phyloP scores from a whole-genome alignment of 2,329 filamentous ascomycete genomes.

The Monosporascus sp. region DNA sequence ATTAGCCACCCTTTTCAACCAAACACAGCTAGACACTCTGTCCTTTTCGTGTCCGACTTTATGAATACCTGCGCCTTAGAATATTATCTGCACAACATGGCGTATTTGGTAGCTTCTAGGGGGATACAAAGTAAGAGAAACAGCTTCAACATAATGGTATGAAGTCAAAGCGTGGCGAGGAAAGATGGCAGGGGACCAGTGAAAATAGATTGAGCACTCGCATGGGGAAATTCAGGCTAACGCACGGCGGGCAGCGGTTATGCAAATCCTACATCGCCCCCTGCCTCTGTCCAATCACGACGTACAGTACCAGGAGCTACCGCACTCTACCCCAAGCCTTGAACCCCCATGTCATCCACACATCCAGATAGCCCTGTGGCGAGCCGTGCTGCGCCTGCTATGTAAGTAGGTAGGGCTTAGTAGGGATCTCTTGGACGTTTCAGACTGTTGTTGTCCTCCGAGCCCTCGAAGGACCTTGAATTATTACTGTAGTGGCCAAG shows the following conservation, averaged over 20 bases:
- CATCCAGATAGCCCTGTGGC: background rate
- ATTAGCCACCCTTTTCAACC: no score
- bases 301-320: no score
- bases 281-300: constrained; percentile 20
- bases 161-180: constrained; percentile 1
- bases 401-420: background rate
- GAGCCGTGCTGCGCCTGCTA: background rate
- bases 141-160: no score
- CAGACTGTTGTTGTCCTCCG: background rate
- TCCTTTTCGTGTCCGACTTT: no score
- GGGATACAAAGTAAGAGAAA: no score
- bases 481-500: background rate
- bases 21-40: no score
- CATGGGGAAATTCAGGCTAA: constrained; percentile 30
- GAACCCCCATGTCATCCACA: constrained; percentile 14
- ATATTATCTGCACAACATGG: no score
- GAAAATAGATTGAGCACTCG: constrained; percentile 28
- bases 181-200: constrained; percentile 20
- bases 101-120: no score
- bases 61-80: no score
- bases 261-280: constrained; percentile 26
- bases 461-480: background rate
- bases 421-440: background rate
- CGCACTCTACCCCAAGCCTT: constrained; percentile 21
- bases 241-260: constrained; percentile 33